Percentiles rank a stretch among this genome's conserved stretches.
Conservation (phyloP, 1,284 basidiomycete genomes). For the Ganoderma sinense region DNA sequence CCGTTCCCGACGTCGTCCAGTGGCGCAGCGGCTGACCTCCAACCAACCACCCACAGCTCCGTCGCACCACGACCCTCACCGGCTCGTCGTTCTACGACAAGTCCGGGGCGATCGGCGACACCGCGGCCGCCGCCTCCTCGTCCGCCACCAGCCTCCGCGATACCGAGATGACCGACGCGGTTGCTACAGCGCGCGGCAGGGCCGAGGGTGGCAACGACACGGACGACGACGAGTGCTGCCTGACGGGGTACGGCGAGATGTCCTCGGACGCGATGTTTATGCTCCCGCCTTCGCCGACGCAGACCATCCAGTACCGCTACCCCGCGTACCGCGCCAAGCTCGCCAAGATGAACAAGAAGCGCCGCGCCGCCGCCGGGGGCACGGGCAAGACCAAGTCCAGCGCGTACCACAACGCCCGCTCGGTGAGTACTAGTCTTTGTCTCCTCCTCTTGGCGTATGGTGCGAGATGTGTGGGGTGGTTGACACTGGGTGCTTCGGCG, state of each 20-base stretch:
- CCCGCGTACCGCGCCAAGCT: conserved; percentile 31
- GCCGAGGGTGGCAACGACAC: conserved; percentile 10
- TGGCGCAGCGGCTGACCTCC: conserved; percentile 5
- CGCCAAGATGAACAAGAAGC: conserved; percentile 21
- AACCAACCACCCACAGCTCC: conserved; percentile 2
- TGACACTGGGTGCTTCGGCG: background rate
- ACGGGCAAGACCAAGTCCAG: conserved; percentile 25
- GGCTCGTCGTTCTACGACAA: conserved; percentile 28
- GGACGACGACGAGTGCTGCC: conserved; percentile 25
- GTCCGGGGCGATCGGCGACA: conserved; percentile 23
- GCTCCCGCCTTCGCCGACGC: conserved; percentile 31
- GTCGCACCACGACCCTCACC: conserved; percentile 21
- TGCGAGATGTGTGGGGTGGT: background rate
- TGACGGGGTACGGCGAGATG: conserved; percentile 30
- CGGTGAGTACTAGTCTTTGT: conserved; percentile 11
- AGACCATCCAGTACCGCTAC: conserved; percentile 33
- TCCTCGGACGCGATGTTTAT: conserved; percentile 22
- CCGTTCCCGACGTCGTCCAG: background rate
- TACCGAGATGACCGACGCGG: background rate
- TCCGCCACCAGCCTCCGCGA: conserved; percentile 9
- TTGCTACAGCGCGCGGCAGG: background rate
- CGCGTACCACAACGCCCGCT: conserved; percentile 19
- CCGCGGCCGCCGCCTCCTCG: conserved; percentile 16
- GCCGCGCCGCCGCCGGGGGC: conserved; percentile 22
- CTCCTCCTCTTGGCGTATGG: background rate